Evolutionary conservation across 2,329 filamentous ascomycete genomes (phyloP), one percentile per base, ranked within the genome.

Genomic region (Sphaerostilbella broomeana): DNA sequence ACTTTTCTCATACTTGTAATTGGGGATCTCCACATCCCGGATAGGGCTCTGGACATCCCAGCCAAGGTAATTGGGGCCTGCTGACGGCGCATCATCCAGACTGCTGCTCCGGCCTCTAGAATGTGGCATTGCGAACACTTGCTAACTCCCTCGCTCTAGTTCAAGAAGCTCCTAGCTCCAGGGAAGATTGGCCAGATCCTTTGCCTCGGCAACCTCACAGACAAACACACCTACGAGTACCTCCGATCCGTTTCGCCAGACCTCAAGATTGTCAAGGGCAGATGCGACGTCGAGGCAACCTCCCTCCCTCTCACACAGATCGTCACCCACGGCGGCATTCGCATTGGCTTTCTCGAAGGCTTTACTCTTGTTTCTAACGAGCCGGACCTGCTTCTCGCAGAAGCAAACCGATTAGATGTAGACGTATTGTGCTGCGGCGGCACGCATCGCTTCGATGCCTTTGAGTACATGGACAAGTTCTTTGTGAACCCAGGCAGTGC

Each of bases 11-110:
- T 94, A 59, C 77, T 95, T 59, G 86, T 92, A 58, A 86, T 95
- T 53, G 87, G 87, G 62, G 88, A 95, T 69, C 78, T 95, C 39
- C 88, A 94, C 69, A 94, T 95, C 65, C 88, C 88, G 54, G 88
- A 95, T 65, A 76, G 88, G 61, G 88, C 87, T 53, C 80, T 92
- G 49, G 88, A 94, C 63, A 89, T 95, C 56, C 88, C 88, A 44
- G 74, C 83, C 62, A 94, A 94, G 80, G 87, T 88, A 72, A 51
- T 28, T 26, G 6, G n/a, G 13, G 21, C 12, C 18, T 10, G 9
- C 15, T n/a, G 12, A 24, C 24, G 15, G 13, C 31, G 22, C 29
- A 11, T 13, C 13, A 25, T 32, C 32, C 36, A 18, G 38, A 38
- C 45, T 33, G 28, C 35, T 39, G 38, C 30, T 32, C 34, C 25